Conservation (phyloP, 2,329 filamentous ascomycete species). For the Verticillium zaregamsianum region DNA sequence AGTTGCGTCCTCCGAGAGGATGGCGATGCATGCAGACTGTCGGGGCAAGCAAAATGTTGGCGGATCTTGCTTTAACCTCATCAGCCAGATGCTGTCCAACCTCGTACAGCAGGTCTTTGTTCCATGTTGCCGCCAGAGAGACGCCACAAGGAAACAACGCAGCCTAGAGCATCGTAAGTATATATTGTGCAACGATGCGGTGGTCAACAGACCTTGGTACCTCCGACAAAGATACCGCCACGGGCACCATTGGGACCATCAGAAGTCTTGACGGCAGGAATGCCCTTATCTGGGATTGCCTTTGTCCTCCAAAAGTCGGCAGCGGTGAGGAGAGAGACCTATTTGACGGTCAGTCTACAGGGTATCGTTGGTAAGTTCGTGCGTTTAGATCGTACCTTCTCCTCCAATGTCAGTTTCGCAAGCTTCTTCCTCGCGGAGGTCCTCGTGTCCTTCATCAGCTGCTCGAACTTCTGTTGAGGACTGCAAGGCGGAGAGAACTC, state of each 20-base stretch:
- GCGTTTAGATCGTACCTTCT: conserved; percentile 41
- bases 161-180: conserved; percentile 42
- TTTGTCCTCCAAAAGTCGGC: conserved; percentile 69
- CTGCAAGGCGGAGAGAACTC: conserved; percentile 44
- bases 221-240: conserved; percentile 64
- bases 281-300: conserved; percentile 56
- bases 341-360: not conserved
- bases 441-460: conserved; percentile 32
- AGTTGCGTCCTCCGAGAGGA: conserved; percentile 79
- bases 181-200: not conserved
- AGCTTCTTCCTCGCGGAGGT: conserved; percentile 44
- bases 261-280: conserved; percentile 62
- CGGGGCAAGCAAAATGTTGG: conserved; percentile 69
- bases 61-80: conserved; percentile 69
- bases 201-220: conserved; percentile 46
- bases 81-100: conserved; percentile 68
- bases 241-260: conserved; percentile 69
- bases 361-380: not conserved
- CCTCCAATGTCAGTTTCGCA: conserved; percentile 46
- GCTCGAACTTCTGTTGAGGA: conserved; percentile 30
- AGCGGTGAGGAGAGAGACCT: conserved; percentile 57
- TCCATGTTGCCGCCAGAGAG: conserved; percentile 76
- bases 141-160: conserved; percentile 77
- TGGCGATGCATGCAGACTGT: conserved; percentile 81
- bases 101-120: conserved; percentile 63